A percentile compares a stretch with the other conserved stretches of the same genome.
Conservation (phyloP, 352 stramenopile genomes). For the Phytophthora nicotianae region DNA sequence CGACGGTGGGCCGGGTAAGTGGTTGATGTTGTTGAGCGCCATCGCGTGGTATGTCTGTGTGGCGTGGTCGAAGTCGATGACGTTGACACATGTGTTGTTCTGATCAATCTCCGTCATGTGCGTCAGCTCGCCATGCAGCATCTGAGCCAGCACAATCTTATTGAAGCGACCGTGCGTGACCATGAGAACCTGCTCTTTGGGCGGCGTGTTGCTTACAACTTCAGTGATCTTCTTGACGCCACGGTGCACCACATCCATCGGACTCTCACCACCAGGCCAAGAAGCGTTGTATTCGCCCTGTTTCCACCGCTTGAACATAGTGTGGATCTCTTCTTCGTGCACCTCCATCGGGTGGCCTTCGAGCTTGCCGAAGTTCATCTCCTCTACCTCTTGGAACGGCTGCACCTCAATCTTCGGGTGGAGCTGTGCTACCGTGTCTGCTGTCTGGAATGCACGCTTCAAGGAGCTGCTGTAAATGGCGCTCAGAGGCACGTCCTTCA, state of each 20-base stretch:
- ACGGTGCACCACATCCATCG: conserved; percentile 67
- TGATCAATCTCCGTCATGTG: conserved; percentile 75
- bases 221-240: conserved; percentile 71
- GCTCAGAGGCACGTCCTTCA: conserved; percentile 69
- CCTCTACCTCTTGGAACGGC: conserved; percentile 71
- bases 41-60: conserved; percentile 63
- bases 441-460: conserved; percentile 60
- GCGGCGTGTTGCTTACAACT: conserved; percentile 40
- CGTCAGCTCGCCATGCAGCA: conserved; percentile 62
- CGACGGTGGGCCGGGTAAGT: conserved; percentile 47
- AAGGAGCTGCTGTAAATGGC: conserved; percentile 75
- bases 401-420: conserved; percentile 64
- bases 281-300: conserved; percentile 50
- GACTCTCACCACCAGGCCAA: conserved; percentile 74
- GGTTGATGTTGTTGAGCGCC: conserved; percentile 73
- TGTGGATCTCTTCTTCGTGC: conserved; percentile 58
- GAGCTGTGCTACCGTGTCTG: conserved; percentile 49
- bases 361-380: conserved; percentile 86
- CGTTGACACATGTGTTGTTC: conserved; percentile 88
- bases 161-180: conserved; percentile 88
- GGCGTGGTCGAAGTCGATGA: conserved; percentile 76
- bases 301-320: conserved; percentile 69
- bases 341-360: conserved; percentile 64
- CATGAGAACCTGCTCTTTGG: conserved; percentile 71
- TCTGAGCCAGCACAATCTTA: conserved; percentile 76